Base-by-base conservation (phyloP, 306 rosid genomes). In the Hylodesmum podocarpum region DNA sequence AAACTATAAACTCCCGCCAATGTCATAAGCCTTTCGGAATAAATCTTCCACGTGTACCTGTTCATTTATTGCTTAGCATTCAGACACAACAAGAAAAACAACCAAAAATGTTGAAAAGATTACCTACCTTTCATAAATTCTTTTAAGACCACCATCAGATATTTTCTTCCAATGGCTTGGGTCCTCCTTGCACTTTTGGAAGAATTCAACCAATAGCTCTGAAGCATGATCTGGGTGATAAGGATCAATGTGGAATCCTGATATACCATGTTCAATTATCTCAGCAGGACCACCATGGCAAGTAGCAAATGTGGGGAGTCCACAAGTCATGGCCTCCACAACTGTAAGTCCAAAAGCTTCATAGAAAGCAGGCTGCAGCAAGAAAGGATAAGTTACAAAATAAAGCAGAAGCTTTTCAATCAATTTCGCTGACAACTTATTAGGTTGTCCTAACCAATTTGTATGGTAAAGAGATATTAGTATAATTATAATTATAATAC, bases 261-360 rank as follows among this genome's bases (percentile, higher is more conserved):
- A 95, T 65, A 84, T 27, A 58, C 96, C 96, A 3, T 92, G 85
- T 84, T 92, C 97, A 14, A 95, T 95, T 63, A 95, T 95, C 87
- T 95, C 97, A 7, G 99, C 97, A 63, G 97, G 99, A 73, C 99
- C 97, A 76, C 97, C 97, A 72, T 95, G 96, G 87, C 81, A 40
- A 27, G 97, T 95, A 81, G 99, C 97, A 80, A 95, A 90, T 37
- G 92, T 91, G 0, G 99, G 99, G 46, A 92, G 97, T 36, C 94
- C 97, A 86, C 92, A 84, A 28, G 91, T 92, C 99, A 95, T 90
- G 61, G 97, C 92, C 90, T 91, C 99, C 78, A 95, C 96, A 64
- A 95, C 99, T 33, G 99, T 95, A 37, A 95, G 97, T 43, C 99
- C 99, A 80, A 95, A 95, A 14, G 97, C 99, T 87, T 95, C 99